Percentiles rank a stretch among this genome's conserved stretches.
Evolutionary conservation across 352 stramenopile species (phyloP).

Genomic region (Peronosclerospora sorghi): DNA sequence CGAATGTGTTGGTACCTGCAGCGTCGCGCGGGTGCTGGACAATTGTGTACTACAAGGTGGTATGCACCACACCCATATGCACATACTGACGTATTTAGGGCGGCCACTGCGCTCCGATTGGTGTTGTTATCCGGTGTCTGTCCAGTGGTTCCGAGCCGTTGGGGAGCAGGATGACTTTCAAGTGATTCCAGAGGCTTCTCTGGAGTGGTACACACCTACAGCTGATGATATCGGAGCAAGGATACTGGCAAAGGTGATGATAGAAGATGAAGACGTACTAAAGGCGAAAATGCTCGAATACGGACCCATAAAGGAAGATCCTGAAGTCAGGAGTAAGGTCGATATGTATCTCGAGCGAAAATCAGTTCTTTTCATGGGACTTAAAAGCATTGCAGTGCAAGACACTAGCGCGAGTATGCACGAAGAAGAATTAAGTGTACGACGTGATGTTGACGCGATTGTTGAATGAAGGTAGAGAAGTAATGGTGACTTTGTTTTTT

Average conservation of each 20-base stretch:
- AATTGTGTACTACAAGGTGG: slow-evolving; percentile 67
- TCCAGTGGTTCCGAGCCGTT: slow-evolving; percentile 72
- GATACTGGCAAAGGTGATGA: slow-evolving; percentile 66
- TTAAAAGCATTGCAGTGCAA: slow-evolving; percentile 40
- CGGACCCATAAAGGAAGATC: slow-evolving; percentile 73
- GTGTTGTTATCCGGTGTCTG: slow-evolving; percentile 56
- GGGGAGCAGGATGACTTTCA: slow-evolving; percentile 58
- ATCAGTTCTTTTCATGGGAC: slow-evolving; percentile 70
- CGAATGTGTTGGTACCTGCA: slow-evolving; percentile 43
- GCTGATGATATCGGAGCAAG: slow-evolving; percentile 70
- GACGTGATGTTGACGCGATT: slow-evolving; percentile 1
- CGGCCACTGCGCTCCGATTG: slow-evolving; percentile 40
- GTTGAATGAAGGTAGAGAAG: background rate
- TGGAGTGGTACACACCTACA: slow-evolving; percentile 74
- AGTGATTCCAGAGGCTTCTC: slow-evolving; percentile 46
- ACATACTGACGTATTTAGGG: slow-evolving; percentile 63
- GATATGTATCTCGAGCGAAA: slow-evolving; percentile 75
- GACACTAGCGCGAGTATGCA: slow-evolving; percentile 49
- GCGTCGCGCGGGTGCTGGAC: slow-evolving; percentile 53
- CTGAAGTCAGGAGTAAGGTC: slow-evolving; percentile 76
- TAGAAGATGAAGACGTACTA: slow-evolving; percentile 54
- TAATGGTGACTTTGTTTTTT: background rate
- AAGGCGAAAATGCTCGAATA: slow-evolving; percentile 79
- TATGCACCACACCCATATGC: slow-evolving; percentile 77
- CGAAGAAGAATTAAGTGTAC: slow-evolving; percentile 48